A percentile compares a stretch with the other conserved stretches of the same genome.
Evolutionary conservation across 2,329 filamentous ascomycete species (phyloP).

Genomic region (Diaporthe eres): DNA sequence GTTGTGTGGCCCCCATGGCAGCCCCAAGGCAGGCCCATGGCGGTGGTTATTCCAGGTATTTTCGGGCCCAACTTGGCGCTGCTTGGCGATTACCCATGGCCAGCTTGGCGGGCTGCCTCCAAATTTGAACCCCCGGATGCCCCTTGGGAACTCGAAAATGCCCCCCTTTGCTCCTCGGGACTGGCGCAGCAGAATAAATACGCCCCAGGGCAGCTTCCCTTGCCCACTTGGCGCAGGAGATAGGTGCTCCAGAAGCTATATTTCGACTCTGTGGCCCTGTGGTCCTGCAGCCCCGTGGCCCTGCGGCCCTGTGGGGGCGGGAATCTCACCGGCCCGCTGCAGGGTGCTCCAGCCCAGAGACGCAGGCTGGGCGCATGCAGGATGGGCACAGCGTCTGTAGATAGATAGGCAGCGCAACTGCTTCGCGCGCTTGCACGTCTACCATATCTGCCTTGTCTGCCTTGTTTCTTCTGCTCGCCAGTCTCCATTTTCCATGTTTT

Average conservation of each 20-base stretch:
- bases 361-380: slow-evolving; percentile 11
- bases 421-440: neutral
- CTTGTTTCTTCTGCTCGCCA: neutral
- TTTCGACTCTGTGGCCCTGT: slow-evolving; percentile 16
- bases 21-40: neutral
- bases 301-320: slow-evolving; percentile 16
- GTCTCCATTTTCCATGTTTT: neutral
- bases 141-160: neutral
- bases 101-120: slow-evolving; percentile 35
- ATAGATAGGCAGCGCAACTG: neutral
- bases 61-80: slow-evolving; percentile 33
- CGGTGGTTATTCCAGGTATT: slow-evolving; percentile 12
- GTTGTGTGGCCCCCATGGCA: neutral
- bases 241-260: slow-evolving; percentile 9
- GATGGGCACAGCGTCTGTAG: neutral
- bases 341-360: neutral
- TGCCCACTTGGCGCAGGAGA: slow-evolving; percentile 1
- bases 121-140: slow-evolving; percentile 3
- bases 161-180: neutral
- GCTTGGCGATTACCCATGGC: slow-evolving; percentile 29
- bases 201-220: slow-evolving; percentile 5
- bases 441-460: neutral
- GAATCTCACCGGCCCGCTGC: neutral
- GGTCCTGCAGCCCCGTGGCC: neutral
- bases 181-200: neutral